Evolutionary conservation across 176 grass and related monocot genomes (phyloP).

Genomic region (Oryza nivara): DNA sequence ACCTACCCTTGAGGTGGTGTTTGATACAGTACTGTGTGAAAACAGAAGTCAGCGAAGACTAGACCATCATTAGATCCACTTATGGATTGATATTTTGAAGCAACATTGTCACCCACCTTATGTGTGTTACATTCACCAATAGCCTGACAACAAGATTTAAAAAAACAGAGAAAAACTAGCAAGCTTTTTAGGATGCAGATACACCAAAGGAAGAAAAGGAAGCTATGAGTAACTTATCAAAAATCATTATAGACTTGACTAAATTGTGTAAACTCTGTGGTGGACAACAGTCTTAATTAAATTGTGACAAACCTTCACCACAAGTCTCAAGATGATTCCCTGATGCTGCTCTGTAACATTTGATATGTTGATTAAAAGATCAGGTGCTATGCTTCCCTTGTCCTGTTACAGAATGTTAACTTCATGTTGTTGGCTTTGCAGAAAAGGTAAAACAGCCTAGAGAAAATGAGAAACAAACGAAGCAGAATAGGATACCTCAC

Average conservation of each 20-base stretch:
- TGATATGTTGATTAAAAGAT: slow-evolving; percentile 77
- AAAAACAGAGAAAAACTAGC: background rate
- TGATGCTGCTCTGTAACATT: slow-evolving; percentile 79
- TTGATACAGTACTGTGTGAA: slow-evolving; percentile 88
- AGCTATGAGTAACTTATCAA: background rate
- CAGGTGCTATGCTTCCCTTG: slow-evolving; percentile 71
- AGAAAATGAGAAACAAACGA: background rate
- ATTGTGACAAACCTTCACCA: slow-evolving; percentile 65
- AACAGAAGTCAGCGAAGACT: slow-evolving; percentile 78
- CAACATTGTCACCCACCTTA: slow-evolving; percentile 65
- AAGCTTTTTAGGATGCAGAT: slow-evolving; percentile 13
- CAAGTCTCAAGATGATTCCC: slow-evolving; percentile 83
- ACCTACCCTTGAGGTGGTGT: slow-evolving; percentile 70
- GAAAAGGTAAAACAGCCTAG: background rate
- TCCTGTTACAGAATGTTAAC: slow-evolving; percentile 56
- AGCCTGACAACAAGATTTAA: slow-evolving; percentile 58
- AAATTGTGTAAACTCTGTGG: background rate
- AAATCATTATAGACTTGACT: slow-evolving; percentile 5
- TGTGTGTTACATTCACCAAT: slow-evolving; percentile 73
- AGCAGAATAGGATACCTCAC: slow-evolving; percentile 48
- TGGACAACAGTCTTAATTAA: background rate
- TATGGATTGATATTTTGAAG: slow-evolving; percentile 68
- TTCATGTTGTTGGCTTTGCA: slow-evolving; percentile 27
- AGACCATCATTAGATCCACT: slow-evolving; percentile 65
- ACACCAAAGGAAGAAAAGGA: slow-evolving; percentile 9